phyloP scores from a whole-genome alignment of 2,329 filamentous ascomycete genomes.

The Seiridium cupressi region DNA sequence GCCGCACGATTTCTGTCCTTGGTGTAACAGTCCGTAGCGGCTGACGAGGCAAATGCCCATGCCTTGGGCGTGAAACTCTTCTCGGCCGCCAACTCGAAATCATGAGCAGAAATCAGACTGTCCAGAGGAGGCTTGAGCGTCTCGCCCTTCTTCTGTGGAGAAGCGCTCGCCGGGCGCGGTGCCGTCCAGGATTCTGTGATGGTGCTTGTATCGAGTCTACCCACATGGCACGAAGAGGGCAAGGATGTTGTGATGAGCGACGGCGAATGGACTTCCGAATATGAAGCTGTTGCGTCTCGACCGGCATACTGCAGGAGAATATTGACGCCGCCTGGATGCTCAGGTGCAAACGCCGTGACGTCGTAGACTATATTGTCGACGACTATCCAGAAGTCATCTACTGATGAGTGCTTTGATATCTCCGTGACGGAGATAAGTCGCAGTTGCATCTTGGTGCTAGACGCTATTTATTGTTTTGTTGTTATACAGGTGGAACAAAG shows the following conservation, averaged over 20 bases:
- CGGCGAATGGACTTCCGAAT: conserved; percentile 48
- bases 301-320: conserved; percentile 50
- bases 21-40: conserved; percentile 7
- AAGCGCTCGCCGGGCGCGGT: neutral
- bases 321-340: conserved; percentile 12
- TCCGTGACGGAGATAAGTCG: conserved; percentile 5
- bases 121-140: conserved; percentile 7
- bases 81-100: conserved; percentile 12
- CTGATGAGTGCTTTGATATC: conserved; percentile 8
- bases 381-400: conserved; percentile 14
- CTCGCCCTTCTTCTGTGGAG: neutral
- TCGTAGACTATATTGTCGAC: conserved; percentile 12
- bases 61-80: conserved; percentile 8
- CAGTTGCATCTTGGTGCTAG: neutral
- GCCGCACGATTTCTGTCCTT: conserved; percentile 2
- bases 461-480: too few species aligned
- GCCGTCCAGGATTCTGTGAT: conserved; percentile 46
- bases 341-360: conserved; percentile 11
- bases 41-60: conserved; percentile 7
- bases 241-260: conserved; percentile 39
- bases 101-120: conserved; percentile 10
- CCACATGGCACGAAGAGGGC: conserved; percentile 44
- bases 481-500: too few species aligned
- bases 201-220: conserved; percentile 45
- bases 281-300: conserved; percentile 51